These are phyloP conservation scores for Mortierella sp. DNA, from an alignment of 371 early-diverging fungal genomes.

Conservation along the genomic window DNA sequence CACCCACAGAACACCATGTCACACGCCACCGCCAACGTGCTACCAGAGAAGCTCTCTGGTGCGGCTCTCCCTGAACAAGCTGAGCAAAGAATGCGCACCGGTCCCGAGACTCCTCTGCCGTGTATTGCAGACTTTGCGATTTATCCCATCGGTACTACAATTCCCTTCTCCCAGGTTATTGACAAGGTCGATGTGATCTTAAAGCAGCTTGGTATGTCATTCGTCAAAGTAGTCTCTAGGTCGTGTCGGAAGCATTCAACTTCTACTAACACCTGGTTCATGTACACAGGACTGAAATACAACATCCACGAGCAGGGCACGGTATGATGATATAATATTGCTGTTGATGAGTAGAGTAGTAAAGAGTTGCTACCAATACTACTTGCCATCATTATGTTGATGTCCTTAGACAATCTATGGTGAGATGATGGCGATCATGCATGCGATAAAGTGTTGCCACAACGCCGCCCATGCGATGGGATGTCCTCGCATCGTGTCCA, in stretches of 20 bases:
- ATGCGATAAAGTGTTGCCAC: conserved; percentile 27
- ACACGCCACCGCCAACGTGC: no score
- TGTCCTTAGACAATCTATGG: conserved; percentile 16
- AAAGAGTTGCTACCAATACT: no score
- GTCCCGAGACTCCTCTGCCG: conserved; percentile 1
- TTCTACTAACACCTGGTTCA: no score
- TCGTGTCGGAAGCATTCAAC: neutral
- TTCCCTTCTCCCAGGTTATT: conserved; percentile 7
- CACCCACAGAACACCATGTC: no score
- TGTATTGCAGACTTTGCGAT: conserved; percentile 31
- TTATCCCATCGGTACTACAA: conserved; percentile 14
- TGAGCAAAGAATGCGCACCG: neutral
- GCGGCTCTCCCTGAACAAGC: neutral
- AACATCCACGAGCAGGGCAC: conserved; percentile 20
- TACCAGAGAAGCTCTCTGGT: neutral
- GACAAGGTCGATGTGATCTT: conserved; percentile 17
- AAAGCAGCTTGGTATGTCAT: conserved; percentile 12
- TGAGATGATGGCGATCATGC: conserved; percentile 15
- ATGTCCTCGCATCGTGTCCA: conserved; percentile 15
- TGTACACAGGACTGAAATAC: conserved; percentile 21
- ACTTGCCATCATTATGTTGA: no score
- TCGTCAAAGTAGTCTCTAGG: neutral
- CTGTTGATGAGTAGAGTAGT: no score
- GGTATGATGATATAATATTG: neutral
- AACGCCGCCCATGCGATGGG: conserved; percentile 16